Evolutionary conservation across 768 basidiomycete species (phyloP).

Genomic region (Glaciozyma antarctica): DNA sequence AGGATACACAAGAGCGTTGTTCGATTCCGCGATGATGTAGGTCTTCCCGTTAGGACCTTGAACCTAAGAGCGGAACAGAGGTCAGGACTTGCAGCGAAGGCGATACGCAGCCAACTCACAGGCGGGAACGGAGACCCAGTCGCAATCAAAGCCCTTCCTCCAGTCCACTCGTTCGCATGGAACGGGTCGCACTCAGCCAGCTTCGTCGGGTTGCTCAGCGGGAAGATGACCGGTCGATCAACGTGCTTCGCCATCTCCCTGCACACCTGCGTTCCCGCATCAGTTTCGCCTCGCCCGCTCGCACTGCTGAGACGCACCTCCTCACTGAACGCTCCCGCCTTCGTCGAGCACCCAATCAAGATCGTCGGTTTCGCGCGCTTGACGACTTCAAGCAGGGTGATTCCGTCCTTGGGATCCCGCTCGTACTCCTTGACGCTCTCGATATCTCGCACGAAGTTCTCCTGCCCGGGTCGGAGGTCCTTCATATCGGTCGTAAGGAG

Average conservation of each 20-base stretch:
- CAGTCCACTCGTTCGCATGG: conserved; percentile 66
- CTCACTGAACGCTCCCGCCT: conserved; percentile 65
- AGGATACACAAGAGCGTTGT: conserved; percentile 68
- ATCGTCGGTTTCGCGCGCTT: conserved; percentile 66
- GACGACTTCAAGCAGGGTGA: conserved; percentile 59
- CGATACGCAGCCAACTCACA: conserved; percentile 42
- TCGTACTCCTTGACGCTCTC: conserved; percentile 34
- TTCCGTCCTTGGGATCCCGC: conserved; percentile 39
- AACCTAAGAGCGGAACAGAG: too few relatives aligned
- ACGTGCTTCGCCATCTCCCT: conserved; percentile 53
- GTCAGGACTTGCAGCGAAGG: conserved; percentile 46
- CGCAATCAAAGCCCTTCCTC: conserved; percentile 67
- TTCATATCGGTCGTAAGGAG: conserved; percentile 25
- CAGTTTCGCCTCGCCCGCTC: background rate
- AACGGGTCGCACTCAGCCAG: conserved; percentile 66
- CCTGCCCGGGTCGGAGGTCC: conserved; percentile 42
- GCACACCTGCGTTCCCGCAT: conserved; percentile 33
- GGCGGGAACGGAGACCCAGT: conserved; percentile 73
- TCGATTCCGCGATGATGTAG: too few relatives aligned
- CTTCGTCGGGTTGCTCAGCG: conserved; percentile 69
- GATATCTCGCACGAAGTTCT: conserved; percentile 47
- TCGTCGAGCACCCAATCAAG: conserved; percentile 74
- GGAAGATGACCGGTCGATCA: conserved; percentile 71
- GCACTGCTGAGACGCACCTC: conserved; percentile 42
- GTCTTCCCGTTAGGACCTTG: background rate